A percentile compares a stretch with the other conserved stretches of the same genome.
phyloP scores from a whole-genome alignment of 257 asterid species.

The Penstemon barbatus region DNA sequence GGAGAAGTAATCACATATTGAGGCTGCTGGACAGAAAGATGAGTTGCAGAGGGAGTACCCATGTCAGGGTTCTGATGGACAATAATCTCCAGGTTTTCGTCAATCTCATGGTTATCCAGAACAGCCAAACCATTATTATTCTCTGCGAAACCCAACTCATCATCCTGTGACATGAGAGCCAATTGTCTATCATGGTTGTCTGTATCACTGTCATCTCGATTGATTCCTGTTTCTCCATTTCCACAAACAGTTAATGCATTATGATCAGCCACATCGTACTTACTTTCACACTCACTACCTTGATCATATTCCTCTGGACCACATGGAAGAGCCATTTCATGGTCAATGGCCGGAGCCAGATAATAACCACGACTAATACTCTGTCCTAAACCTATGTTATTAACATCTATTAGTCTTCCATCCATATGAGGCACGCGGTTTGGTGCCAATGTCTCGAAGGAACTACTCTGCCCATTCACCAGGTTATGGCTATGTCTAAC shows the following conservation, averaged over 20 bases:
- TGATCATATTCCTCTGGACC: slow-evolving; percentile 33
- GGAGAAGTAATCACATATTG: slow-evolving; percentile 45
- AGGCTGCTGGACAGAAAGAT: slow-evolving; percentile 36
- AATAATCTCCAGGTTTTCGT: slow-evolving; percentile 40
- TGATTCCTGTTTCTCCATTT: slow-evolving; percentile 26
- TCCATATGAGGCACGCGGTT: slow-evolving; percentile 35
- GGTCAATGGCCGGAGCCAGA: slow-evolving; percentile 31
- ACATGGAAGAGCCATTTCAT: slow-evolving; percentile 34
- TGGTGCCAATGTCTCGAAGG: slow-evolving; percentile 32
- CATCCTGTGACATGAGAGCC: slow-evolving; percentile 34
- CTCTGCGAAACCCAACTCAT: slow-evolving; percentile 39
- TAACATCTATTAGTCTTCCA: slow-evolving; percentile 24
- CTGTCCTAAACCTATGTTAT: slow-evolving; percentile 31
- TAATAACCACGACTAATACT: slow-evolving; percentile 29
- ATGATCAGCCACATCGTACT: slow-evolving; percentile 34
- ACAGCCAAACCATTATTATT: slow-evolving; percentile 40
- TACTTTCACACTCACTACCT: slow-evolving; percentile 38
- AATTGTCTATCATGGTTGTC: slow-evolving; percentile 35
- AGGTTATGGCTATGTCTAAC: slow-evolving; percentile 24
- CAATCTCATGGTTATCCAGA: slow-evolving; percentile 39
- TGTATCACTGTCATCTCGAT: slow-evolving; percentile 35
- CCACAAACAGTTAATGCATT: slow-evolving; percentile 22
- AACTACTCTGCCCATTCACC: slow-evolving; percentile 32
- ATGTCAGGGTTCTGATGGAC: slow-evolving; percentile 40
- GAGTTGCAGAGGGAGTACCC: slow-evolving; percentile 31